Conservation (phyloP, 768 basidiomycete genomes). For the Termitomyces sp. region DNA sequence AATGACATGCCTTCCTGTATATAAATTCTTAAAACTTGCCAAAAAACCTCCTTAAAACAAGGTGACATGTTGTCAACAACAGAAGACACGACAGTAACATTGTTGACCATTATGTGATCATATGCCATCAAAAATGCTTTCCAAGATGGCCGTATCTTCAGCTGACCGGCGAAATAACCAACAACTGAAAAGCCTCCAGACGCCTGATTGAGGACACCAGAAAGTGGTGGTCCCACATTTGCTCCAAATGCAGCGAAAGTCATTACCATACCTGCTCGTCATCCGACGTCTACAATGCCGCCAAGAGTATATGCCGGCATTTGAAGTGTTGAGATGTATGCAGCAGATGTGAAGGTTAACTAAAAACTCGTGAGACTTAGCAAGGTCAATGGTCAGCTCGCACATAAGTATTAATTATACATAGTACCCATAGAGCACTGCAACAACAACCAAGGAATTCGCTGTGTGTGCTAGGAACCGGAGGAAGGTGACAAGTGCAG, state of each 20-base stretch:
- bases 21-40: constrained; percentile 35
- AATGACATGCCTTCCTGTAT: background rate
- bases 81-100: constrained; percentile 40
- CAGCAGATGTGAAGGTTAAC: constrained; percentile 44
- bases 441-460: constrained; percentile 41
- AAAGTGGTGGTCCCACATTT: constrained; percentile 59
- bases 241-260: constrained; percentile 52
- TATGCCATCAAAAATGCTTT: background rate
- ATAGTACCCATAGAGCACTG: constrained; percentile 53
- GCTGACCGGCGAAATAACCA: constrained; percentile 48
- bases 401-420: constrained; percentile 12
- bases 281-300: constrained; percentile 49
- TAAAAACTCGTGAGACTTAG: background rate
- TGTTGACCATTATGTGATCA: constrained; percentile 16
- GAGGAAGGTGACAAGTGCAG: constrained; percentile 49
- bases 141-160: background rate
- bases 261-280: constrained; percentile 53
- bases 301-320: constrained; percentile 51
- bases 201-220: constrained; percentile 49
- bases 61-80: constrained; percentile 35
- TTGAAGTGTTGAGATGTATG: constrained; percentile 44
- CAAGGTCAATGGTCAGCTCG: background rate
- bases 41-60: constrained; percentile 35
- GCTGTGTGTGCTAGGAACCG: constrained; percentile 58
- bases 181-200: constrained; percentile 43